These are phyloP conservation scores for Lactarius psammicola DNA, from an alignment of 768 basidiomycete species.

Conservation along the genomic window DNA sequence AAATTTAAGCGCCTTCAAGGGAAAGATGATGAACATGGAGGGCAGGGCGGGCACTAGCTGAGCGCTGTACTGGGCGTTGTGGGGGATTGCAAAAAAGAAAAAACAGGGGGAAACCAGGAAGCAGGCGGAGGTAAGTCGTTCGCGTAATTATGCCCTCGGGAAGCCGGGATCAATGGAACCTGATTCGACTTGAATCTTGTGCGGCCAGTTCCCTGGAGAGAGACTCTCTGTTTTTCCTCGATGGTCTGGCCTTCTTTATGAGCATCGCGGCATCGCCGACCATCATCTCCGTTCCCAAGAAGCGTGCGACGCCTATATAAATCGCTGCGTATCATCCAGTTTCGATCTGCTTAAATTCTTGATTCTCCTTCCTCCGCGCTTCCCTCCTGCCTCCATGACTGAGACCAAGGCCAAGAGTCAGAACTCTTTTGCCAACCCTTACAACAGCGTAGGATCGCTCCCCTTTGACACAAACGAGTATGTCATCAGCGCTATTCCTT, in stretches of 20 bases:
- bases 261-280: constrained; percentile 28
- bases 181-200: constrained; percentile 27
- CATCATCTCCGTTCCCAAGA: constrained; percentile 28
- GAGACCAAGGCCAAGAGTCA: constrained; percentile 24
- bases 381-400: constrained; percentile 28
- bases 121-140: constrained; percentile 25
- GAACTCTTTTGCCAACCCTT: constrained; percentile 13
- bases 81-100: constrained; percentile 18
- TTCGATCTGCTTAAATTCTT: constrained; percentile 28
- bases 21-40: constrained; percentile 10
- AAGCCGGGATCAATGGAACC: constrained; percentile 28
- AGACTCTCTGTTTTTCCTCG: constrained; percentile 20
- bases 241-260: constrained; percentile 28
- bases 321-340: constrained; percentile 22
- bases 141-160: constrained; percentile 29
- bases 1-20: constrained; percentile 17
- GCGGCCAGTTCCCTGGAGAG: constrained; percentile 22
- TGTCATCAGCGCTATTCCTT: constrained; percentile 3
- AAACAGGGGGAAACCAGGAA: constrained; percentile 14
- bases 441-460: constrained; percentile 22
- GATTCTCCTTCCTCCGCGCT: constrained; percentile 28
- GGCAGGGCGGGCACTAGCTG: constrained; percentile 20
- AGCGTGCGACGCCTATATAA: constrained; percentile 25
- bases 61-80: constrained; percentile 27
- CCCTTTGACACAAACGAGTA: constrained; percentile 22